A percentile compares a stretch with the other conserved stretches of the same genome.
Conservation (phyloP, 1,139 yeast species). For the Scheffersomyces lignicola region DNA sequence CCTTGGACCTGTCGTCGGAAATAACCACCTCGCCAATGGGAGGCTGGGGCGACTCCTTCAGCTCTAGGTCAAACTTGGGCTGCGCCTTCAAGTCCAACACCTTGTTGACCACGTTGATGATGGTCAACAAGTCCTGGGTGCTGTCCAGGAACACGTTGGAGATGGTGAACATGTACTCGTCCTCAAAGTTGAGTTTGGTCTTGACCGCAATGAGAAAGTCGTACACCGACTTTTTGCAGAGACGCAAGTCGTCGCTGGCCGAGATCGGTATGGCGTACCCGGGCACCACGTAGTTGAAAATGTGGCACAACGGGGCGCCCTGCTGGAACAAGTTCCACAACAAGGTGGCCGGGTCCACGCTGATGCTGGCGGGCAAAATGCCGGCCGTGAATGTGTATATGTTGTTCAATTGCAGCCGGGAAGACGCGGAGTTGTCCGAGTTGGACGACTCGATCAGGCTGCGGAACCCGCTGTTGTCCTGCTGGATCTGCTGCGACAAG, state of each 20-base stretch:
- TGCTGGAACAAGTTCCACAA: constrained; percentile 86
- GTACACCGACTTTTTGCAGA: constrained; percentile 87
- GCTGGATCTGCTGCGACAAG: constrained; percentile 40
- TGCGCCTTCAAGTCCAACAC: constrained; percentile 31
- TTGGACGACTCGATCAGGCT: constrained; percentile 11
- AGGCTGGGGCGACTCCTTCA: constrained; percentile 3
- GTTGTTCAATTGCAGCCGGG: constrained; percentile 18
- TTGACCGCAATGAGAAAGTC: constrained; percentile 89
- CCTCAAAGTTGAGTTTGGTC: constrained; percentile 69
- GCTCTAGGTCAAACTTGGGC: constrained; percentile 3
- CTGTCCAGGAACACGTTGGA: constrained; percentile 85
- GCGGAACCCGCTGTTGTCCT: constrained; percentile 3
- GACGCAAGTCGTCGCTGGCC: constrained; percentile 74
- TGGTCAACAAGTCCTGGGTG: constrained; percentile 74
- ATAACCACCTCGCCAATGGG: constrained; percentile 25
- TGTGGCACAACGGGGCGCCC: constrained; percentile 87
- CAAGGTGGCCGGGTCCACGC: constrained; percentile 91
- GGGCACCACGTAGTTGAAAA: constrained; percentile 61
- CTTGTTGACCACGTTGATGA: constrained; percentile 66
- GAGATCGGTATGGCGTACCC: constrained; percentile 51
- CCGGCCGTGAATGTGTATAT: constrained; percentile 72
- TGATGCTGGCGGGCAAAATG: constrained; percentile 67
- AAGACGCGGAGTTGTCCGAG: constrained; percentile 1
- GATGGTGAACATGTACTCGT: constrained; percentile 78
- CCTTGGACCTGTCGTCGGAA: constrained; percentile 66